Evolutionary conservation across 2,329 filamentous ascomycete genomes (phyloP).

Genomic region (Penicillium capsulatum): DNA sequence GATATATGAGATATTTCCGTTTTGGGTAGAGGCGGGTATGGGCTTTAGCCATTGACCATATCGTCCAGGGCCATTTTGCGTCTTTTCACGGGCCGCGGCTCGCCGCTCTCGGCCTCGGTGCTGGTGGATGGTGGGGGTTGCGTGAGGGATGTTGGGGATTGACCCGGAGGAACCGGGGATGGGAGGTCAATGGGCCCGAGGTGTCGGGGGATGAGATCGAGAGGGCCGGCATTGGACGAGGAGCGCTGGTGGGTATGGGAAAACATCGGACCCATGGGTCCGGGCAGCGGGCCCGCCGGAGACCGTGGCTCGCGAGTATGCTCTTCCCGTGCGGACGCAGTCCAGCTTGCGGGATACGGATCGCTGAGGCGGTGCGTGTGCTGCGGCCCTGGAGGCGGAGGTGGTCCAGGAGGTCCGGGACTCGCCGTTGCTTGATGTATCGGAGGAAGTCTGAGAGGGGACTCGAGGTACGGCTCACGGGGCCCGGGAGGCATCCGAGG

Average conservation of each 20-base stretch:
- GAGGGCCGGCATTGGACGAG: conserved; percentile 19
- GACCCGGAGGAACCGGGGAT: conserved; percentile 16
- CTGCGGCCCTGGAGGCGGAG: conserved; percentile 8
- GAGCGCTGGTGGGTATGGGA: conserved; percentile 26
- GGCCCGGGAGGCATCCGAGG: conserved; percentile 22
- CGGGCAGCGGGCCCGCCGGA: conserved; percentile 17
- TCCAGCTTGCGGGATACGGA: conserved; percentile 30
- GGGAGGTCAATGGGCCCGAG: conserved; percentile 18
- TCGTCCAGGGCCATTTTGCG: conserved; percentile 41
- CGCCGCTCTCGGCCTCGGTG: conserved; percentile 19
- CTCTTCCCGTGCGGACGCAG: conserved; percentile 22
- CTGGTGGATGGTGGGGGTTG: conserved; percentile 13
- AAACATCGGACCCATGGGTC: conserved; percentile 27
- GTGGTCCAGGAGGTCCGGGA: conserved; percentile 10
- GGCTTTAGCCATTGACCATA: conserved; percentile 37
- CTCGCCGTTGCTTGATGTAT: conserved; percentile 34
- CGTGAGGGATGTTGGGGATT: conserved; percentile 12
- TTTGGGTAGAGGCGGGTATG: not conserved
- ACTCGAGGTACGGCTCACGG: conserved; percentile 30
- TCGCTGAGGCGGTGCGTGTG: conserved; percentile 34
- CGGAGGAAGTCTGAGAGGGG: conserved; percentile 35
- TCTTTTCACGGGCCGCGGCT: conserved; percentile 32
- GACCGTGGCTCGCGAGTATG: conserved; percentile 21
- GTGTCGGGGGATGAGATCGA: conserved; percentile 23
- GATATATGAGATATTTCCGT: conserved; percentile 1